Conservation (phyloP, 1,284 basidiomycete genomes). For the Lignosus rhinocerotis region DNA sequence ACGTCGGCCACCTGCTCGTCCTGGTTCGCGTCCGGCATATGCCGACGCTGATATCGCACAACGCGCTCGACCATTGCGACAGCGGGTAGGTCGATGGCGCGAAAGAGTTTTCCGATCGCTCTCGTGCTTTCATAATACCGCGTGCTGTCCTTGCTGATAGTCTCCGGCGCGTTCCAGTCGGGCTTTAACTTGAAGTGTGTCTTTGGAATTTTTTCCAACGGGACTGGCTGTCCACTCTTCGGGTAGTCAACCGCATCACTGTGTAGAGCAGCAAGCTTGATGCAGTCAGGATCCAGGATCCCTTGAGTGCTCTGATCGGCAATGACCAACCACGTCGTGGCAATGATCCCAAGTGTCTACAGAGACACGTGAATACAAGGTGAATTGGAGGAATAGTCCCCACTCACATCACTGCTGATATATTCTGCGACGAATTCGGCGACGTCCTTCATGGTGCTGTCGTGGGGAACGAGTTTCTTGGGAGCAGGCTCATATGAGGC, state of each 20-base stretch:
- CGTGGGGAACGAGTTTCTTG: slow-evolving; percentile 49
- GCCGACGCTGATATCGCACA: slow-evolving; percentile 23
- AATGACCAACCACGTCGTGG: slow-evolving; percentile 62
- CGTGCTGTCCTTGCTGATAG: slow-evolving; percentile 36
- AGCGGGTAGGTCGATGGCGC: slow-evolving; percentile 54
- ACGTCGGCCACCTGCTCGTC: slow-evolving; percentile 26
- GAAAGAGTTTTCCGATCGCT: slow-evolving; percentile 60
- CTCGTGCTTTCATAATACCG: slow-evolving; percentile 52
- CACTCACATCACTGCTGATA: slow-evolving; percentile 61
- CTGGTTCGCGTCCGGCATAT: slow-evolving; percentile 18
- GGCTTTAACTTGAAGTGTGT: slow-evolving; percentile 42
- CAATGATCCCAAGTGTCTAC: slow-evolving; percentile 60
- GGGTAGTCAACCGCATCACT: slow-evolving; percentile 73
- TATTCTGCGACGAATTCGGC: slow-evolving; percentile 75
- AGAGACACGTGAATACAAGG: not conserved
- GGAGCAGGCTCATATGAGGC: slow-evolving; percentile 54
- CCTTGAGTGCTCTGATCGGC: slow-evolving; percentile 62
- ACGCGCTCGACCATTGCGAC: slow-evolving; percentile 27
- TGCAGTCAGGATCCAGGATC: slow-evolving; percentile 61
- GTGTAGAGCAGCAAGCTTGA: slow-evolving; percentile 63
- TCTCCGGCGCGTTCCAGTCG: slow-evolving; percentile 70
- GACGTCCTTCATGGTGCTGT: slow-evolving; percentile 67
- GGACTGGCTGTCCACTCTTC: slow-evolving; percentile 60
- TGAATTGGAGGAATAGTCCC: not conserved
- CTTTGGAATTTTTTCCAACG: slow-evolving; percentile 48